These are phyloP conservation scores for Chaetomiaceae sp. DNA, from an alignment of 2,329 filamentous ascomycete genomes.

Conservation along the genomic window DNA sequence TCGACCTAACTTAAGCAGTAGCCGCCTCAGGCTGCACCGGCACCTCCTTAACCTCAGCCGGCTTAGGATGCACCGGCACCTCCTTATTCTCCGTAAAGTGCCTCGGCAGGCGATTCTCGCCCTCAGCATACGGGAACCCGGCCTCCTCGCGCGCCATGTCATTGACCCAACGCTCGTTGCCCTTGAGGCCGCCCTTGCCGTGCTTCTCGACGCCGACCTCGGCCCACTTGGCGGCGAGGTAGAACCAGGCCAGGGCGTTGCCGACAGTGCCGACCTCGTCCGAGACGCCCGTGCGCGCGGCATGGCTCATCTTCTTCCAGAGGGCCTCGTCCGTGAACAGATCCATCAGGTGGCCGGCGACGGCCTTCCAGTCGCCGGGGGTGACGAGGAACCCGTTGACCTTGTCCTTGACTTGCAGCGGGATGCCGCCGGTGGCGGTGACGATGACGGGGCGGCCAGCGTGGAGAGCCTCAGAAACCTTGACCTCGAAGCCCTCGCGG, in stretches of 20 bases:
- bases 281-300: conserved; percentile 62
- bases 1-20: neutral
- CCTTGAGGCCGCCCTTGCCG: conserved; percentile 44
- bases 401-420: conserved; percentile 67
- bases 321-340: conserved; percentile 63
- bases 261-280: conserved; percentile 81
- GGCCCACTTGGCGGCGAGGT: conserved; percentile 64
- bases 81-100: conserved; percentile 35
- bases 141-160: conserved; percentile 67
- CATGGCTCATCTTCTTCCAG: conserved; percentile 62
- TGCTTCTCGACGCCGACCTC: conserved; percentile 46
- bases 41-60: neutral
- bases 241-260: conserved; percentile 72
- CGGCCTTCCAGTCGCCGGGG: conserved; percentile 63
- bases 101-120: conserved; percentile 58
- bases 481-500: conserved; percentile 80
- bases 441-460: conserved; percentile 76
- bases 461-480: conserved; percentile 78
- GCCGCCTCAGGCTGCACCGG: conserved; percentile 19
- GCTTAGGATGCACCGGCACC: conserved; percentile 20
- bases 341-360: conserved; percentile 62
- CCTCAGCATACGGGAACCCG: conserved; percentile 51
- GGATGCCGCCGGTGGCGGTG: conserved; percentile 72
- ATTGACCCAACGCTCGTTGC: conserved; percentile 65
- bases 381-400: conserved; percentile 72